phyloP scores from a whole-genome alignment of 1,139 yeast genomes.

The Candida neerlandica region DNA sequence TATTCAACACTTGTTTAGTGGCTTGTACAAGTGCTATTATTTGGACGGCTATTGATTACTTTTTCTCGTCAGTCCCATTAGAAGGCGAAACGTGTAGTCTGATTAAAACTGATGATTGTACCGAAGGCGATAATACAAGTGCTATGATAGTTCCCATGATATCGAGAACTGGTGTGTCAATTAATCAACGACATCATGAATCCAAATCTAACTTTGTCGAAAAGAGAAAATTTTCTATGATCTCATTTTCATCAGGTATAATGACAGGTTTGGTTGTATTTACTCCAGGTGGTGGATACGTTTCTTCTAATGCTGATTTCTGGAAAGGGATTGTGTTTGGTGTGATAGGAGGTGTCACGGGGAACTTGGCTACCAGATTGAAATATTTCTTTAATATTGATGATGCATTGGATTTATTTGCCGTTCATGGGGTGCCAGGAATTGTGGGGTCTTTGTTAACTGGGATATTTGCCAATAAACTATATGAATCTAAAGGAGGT shows the following conservation, averaged over 20 bases:
- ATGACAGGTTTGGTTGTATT: slow-evolving; percentile 48
- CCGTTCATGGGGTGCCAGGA: slow-evolving; percentile 50
- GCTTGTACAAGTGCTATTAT: slow-evolving; percentile 39
- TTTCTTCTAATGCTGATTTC: slow-evolving; percentile 37
- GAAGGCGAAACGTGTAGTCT: slow-evolving; percentile 21
- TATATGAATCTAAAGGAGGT: slow-evolving; percentile 45
- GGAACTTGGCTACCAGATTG: slow-evolving; percentile 44
- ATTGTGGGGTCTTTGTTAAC: slow-evolving; percentile 45
- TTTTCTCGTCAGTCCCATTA: slow-evolving; percentile 41
- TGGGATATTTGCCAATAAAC: slow-evolving; percentile 42
- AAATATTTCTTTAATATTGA: slow-evolving; percentile 44
- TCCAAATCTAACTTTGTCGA: slow-evolving; percentile 21
- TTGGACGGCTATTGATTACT: slow-evolving; percentile 45
- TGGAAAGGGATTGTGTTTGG: slow-evolving; percentile 50
- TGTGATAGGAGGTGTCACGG: slow-evolving; percentile 36
- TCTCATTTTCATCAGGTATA: slow-evolving; percentile 46
- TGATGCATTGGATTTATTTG: slow-evolving; percentile 50
- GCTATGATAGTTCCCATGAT: slow-evolving; percentile 6
- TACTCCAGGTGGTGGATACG: slow-evolving; percentile 51
- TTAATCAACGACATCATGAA: slow-evolving; percentile 24
- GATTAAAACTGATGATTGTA: neutral
- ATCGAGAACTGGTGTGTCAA: slow-evolving; percentile 24
- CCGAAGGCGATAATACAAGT: neutral
- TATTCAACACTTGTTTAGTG: slow-evolving; percentile 39
- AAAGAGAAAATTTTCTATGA: slow-evolving; percentile 39